Conservation (phyloP, 1,284 basidiomycete species). For the Puccinia horiana region DNA sequence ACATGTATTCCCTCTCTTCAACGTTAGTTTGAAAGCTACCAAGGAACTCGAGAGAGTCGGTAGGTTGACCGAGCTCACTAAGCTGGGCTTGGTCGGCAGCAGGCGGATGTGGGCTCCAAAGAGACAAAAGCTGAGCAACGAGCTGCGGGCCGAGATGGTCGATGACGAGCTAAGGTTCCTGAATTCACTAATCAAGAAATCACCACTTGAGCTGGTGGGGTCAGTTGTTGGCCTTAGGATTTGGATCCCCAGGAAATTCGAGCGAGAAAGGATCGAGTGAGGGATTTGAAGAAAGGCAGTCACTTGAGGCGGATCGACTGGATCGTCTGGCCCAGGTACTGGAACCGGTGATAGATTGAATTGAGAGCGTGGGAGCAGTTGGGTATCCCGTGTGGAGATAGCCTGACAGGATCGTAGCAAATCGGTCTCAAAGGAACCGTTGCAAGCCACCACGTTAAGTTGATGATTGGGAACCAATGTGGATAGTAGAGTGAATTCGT, state of each 20-base stretch:
- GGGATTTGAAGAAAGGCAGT: constrained; percentile 21
- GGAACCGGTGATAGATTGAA: not conserved
- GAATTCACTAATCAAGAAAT: constrained; percentile 35
- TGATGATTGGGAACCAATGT: constrained; percentile 12
- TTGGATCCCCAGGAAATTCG: constrained; percentile 31
- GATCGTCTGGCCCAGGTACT: constrained; percentile 32
- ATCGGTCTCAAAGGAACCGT: constrained; percentile 14
- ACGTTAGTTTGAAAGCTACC: constrained; percentile 21
- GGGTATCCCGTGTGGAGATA: constrained; percentile 14
- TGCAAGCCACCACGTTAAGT: constrained; percentile 31
- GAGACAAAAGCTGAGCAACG: not conserved
- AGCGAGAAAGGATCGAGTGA: not conserved
- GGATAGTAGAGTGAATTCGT: constrained; percentile 33
- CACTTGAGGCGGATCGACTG: constrained; percentile 2
- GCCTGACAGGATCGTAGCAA: not conserved
- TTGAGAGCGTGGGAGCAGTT: constrained; percentile 27
- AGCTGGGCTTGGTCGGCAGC: constrained; percentile 4
- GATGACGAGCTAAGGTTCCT: not conserved
- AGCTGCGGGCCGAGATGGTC: not conserved
- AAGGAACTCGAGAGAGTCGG: constrained; percentile 21
- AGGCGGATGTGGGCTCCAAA: not conserved
- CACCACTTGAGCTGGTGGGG: not conserved
- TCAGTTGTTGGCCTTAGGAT: not conserved
- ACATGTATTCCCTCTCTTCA: not conserved
- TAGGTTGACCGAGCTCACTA: constrained; percentile 51